A percentile compares a stretch with the other conserved stretches of the same genome.
Conservation (phyloP, 768 basidiomycete genomes). For the Phaeolepiota aurea region DNA sequence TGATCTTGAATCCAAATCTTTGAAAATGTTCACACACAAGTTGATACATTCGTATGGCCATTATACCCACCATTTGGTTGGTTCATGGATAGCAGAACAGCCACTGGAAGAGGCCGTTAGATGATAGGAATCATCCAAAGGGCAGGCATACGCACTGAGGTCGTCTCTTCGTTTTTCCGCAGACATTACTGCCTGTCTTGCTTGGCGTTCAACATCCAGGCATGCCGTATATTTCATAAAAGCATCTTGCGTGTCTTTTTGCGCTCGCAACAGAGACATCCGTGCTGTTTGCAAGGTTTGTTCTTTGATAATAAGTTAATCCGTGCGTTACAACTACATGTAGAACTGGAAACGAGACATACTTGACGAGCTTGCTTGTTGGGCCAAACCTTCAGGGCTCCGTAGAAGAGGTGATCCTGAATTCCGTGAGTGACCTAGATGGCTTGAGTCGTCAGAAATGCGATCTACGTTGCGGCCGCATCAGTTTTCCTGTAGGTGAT, state of each 20-base stretch:
- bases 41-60: not conserved
- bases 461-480: slow-evolving; percentile 22
- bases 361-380: slow-evolving; percentile 58
- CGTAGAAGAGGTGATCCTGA: slow-evolving; percentile 45
- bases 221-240: slow-evolving; percentile 63
- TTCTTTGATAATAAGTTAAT: slow-evolving; percentile 32
- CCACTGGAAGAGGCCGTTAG: slow-evolving; percentile 25
- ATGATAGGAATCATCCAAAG: slow-evolving; percentile 7
- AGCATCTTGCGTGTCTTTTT: slow-evolving; percentile 66
- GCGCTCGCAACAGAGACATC: slow-evolving; percentile 49
- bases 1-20: slow-evolving; percentile 30
- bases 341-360: slow-evolving; percentile 14
- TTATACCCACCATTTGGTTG: slow-evolving; percentile 19
- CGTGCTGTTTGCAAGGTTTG: slow-evolving; percentile 58
- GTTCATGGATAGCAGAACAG: slow-evolving; percentile 36
- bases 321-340: too few relatives aligned
- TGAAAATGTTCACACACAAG: slow-evolving; percentile 3
- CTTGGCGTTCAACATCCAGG: slow-evolving; percentile 60
- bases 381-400: slow-evolving; percentile 43
- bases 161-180: slow-evolving; percentile 70
- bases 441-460: slow-evolving; percentile 27
- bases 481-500: too few relatives aligned
- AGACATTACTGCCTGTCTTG: slow-evolving; percentile 50
- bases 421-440: slow-evolving; percentile 30
- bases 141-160: slow-evolving; percentile 31